Evolutionary conservation across 2,329 filamentous ascomycete genomes (phyloP).

Genomic region (Diaporthe helianthi): DNA sequence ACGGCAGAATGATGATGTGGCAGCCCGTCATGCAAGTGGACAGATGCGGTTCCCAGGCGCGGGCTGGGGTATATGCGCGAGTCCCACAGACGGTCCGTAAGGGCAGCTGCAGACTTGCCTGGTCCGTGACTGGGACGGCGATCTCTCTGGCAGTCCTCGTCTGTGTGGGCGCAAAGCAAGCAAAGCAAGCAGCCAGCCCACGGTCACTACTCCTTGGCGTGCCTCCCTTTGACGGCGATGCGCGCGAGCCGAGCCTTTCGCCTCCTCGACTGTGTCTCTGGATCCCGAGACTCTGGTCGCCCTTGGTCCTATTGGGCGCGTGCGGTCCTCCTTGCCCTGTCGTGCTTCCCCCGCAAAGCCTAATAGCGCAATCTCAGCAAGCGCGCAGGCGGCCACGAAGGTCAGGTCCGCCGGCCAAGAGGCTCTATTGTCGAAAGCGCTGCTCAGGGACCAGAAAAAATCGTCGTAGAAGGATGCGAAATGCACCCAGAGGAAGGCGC

Average conservation of each 20-base stretch:
- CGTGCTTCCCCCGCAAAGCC: conserved; percentile 31
- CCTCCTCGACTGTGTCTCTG: conserved; percentile 2
- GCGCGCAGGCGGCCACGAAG: conserved; percentile 15
- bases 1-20: conserved; percentile 54
- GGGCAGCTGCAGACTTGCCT: conserved; percentile 34
- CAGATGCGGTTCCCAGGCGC: conserved; percentile 49
- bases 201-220: conserved; percentile 12
- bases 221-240: conserved; percentile 7
- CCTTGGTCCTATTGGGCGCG: conserved; percentile 25
- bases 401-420: neutral
- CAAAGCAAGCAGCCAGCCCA: conserved; percentile 26
- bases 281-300: conserved; percentile 14
- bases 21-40: conserved; percentile 54
- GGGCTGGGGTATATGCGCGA: conserved; percentile 39
- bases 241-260: conserved; percentile 30
- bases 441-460: neutral
- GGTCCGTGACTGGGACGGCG: conserved; percentile 30
- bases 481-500: neutral
- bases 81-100: conserved; percentile 36
- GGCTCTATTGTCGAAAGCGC: neutral
- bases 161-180: conserved; percentile 25
- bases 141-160: conserved; percentile 26
- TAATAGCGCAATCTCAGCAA: conserved; percentile 27
- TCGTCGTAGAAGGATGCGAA: conserved; percentile 4
- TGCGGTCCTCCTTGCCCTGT: conserved; percentile 21